phyloP scores from a whole-genome alignment of 202 grass and related monocot genomes.

The Sporobolus alterniflorus region DNA sequence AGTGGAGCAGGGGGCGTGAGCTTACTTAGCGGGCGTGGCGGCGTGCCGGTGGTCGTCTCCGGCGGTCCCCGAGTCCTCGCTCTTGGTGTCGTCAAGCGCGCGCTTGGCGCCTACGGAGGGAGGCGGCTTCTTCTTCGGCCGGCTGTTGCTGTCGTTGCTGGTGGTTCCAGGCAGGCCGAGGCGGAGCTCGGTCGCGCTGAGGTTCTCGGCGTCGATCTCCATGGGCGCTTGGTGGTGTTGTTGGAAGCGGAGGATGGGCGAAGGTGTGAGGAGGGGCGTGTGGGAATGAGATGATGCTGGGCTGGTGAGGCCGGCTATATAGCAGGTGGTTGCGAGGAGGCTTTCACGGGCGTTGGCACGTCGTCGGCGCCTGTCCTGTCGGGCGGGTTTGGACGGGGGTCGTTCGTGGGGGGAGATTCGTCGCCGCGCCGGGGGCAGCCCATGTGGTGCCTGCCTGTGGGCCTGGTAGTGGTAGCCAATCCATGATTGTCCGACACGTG shows the following conservation, averaged over 20 bases:
- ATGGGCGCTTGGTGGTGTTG: too few relatives aligned
- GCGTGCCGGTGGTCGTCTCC: conserved; percentile 27
- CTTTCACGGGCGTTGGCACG: too few relatives aligned
- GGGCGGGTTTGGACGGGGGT: too few relatives aligned
- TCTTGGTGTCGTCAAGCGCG: conserved; percentile 28
- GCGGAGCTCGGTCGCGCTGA: conserved; percentile 84
- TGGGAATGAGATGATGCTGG: not conserved
- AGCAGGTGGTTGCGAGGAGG: conserved; percentile 4
- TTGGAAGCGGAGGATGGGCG: too few relatives aligned
- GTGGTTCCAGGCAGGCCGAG: conserved; percentile 58
- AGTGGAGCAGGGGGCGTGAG: not conserved
- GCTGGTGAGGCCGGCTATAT: conserved; percentile 11
- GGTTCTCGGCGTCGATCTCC: conserved; percentile 58
- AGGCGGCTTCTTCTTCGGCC: conserved; percentile 20
- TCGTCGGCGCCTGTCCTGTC: too few relatives aligned
- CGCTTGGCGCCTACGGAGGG: conserved; percentile 17
- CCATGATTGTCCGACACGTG: too few relatives aligned
- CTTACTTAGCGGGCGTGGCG: conserved; percentile 45
- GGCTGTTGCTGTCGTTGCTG: not conserved
- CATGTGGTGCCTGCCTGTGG: too few relatives aligned
- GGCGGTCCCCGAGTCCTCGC: conserved; percentile 38
- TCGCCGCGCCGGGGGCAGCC: too few relatives aligned
- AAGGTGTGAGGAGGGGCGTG: not conserved
- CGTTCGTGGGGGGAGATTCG: too few relatives aligned
- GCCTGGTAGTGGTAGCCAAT: too few relatives aligned